phyloP scores from a whole-genome alignment of 176 grass and related monocot genomes.

The Alopecurus myosuroides region DNA sequence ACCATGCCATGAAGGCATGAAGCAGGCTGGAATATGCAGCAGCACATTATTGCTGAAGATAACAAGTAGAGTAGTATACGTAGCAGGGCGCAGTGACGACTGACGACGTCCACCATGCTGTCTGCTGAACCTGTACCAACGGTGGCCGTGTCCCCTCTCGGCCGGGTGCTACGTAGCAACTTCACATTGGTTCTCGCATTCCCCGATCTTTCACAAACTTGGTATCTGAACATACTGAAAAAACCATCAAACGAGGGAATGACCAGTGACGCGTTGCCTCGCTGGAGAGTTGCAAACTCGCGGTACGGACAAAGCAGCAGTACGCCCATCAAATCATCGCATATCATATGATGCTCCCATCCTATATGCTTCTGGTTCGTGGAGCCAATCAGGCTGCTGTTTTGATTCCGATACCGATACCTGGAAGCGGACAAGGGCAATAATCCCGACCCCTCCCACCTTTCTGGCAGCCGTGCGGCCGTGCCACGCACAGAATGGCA shows the following conservation, averaged over 20 bases:
- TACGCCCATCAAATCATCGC: background rate
- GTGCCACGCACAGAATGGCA: background rate
- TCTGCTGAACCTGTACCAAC: too few species aligned
- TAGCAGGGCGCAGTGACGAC: too few species aligned
- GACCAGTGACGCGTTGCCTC: background rate
- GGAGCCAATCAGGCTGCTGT: background rate
- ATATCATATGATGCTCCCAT: too few species aligned
- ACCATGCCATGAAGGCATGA: too few species aligned
- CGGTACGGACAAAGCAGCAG: background rate
- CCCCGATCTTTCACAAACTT: background rate
- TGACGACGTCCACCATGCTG: too few species aligned
- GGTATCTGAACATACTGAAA: background rate
- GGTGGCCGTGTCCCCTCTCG: too few species aligned
- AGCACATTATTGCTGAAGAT: too few species aligned
- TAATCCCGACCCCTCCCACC: background rate
- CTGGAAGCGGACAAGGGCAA: constrained; percentile 19
- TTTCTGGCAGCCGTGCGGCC: background rate
- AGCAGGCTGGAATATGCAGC: too few species aligned
- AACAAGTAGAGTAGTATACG: too few species aligned
- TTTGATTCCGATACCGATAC: constrained; percentile 1
- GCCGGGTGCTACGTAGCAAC: too few species aligned
- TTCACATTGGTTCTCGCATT: background rate
- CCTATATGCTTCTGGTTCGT: background rate
- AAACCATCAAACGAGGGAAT: background rate
- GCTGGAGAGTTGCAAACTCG: background rate